Evolutionary conservation across 306 rosid genomes (phyloP).

Genomic region (Casuarina cunninghamiana): DNA sequence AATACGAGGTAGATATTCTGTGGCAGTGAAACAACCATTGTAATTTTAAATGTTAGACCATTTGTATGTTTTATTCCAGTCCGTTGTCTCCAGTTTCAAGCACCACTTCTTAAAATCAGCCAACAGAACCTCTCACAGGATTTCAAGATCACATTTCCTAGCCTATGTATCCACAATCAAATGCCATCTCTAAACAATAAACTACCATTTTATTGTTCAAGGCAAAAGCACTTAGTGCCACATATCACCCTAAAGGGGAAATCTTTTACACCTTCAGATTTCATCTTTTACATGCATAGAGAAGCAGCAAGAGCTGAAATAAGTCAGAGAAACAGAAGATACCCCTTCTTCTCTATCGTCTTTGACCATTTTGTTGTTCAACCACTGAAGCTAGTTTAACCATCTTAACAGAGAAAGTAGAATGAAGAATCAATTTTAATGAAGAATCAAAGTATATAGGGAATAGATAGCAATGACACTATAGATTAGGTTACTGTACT

Average conservation of each 20-base stretch:
- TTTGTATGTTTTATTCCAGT: neutral
- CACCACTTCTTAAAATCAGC: neutral
- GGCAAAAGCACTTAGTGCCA: neutral
- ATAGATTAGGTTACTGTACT: too few species aligned
- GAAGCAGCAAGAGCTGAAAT: neutral
- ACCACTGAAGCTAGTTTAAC: neutral
- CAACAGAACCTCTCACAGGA: neutral
- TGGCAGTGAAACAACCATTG: neutral
- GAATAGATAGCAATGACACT: too few species aligned
- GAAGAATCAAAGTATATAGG: too few species aligned
- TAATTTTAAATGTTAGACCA: neutral
- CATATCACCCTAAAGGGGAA: neutral
- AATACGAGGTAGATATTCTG: neutral
- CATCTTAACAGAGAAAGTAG: neutral
- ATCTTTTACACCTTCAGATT: neutral
- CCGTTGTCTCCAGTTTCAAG: neutral
- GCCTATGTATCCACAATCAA: neutral
- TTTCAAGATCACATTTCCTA: neutral
- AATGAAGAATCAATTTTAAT: too few species aligned
- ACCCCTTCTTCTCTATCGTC: too few species aligned
- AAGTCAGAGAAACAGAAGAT: neutral
- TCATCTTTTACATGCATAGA: neutral
- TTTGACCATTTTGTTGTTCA: neutral
- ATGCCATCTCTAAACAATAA: neutral
- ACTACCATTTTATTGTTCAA: neutral